These are phyloP conservation scores for Nicotiana tabacum DNA, from an alignment of 257 asterid genomes.

Conservation along the genomic window DNA sequence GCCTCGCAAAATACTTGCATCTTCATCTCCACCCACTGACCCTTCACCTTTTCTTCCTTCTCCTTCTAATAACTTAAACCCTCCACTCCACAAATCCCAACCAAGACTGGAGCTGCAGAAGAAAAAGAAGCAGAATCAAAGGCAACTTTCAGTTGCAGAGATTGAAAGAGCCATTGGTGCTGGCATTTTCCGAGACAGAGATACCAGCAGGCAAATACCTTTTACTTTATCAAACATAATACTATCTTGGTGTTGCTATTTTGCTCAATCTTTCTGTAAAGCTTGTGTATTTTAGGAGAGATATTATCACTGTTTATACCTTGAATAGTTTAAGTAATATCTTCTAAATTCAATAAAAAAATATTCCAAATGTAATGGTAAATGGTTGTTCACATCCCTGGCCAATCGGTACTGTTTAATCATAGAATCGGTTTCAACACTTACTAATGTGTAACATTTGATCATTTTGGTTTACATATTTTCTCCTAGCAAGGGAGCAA, in stretches of 20 bases:
- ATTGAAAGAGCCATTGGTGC: conserved; percentile 81
- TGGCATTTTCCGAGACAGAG: conserved; percentile 59
- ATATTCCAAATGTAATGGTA: no score
- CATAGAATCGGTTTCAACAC: no score
- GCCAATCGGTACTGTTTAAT: no score
- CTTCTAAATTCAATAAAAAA: no score
- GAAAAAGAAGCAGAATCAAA: conserved; percentile 16
- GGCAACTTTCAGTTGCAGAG: conserved; percentile 53
- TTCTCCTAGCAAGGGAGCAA: no score
- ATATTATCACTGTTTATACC: no score
- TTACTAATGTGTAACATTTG: no score
- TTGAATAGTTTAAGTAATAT: no score
- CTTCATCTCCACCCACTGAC: conserved; percentile 28
- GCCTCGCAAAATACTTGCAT: conserved; percentile 27
- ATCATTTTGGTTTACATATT: no score
- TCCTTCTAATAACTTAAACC: conserved; percentile 14
- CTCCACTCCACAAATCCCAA: conserved; percentile 17
- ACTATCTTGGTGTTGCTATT: background rate
- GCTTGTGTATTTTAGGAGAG: no score
- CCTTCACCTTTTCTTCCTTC: conserved; percentile 20
- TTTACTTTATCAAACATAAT: background rate
- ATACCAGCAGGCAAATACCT: conserved; percentile 34
- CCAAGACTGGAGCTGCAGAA: background rate
- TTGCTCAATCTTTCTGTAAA: background rate
- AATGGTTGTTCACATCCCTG: no score